Evolutionary conservation across 352 stramenopile genomes (phyloP).

Genomic region (Vaucheria bursata): DNA sequence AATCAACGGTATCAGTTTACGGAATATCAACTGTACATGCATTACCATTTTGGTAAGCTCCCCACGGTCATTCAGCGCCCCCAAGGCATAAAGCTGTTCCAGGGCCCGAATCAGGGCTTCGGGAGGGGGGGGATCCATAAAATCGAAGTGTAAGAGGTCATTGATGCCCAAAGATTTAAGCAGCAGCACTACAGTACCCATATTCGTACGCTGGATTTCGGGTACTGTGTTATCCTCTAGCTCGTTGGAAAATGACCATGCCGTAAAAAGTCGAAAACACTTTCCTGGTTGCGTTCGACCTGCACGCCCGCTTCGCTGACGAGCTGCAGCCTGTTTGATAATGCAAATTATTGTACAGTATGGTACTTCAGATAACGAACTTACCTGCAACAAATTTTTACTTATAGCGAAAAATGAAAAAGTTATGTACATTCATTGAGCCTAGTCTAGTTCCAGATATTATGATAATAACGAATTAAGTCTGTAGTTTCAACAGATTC

Average conservation of each 20-base stretch:
- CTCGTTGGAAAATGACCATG: conserved; percentile 97
- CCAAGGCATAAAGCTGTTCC: conserved; percentile 90
- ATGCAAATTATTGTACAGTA: no score
- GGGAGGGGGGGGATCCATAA: conserved; percentile 96
- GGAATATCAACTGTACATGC: no score
- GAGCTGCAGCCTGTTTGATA: neutral
- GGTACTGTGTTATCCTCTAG: conserved; percentile 93
- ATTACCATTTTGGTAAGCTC: conserved; percentile 86
- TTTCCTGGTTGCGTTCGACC: conserved; percentile 90
- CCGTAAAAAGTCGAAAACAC: conserved; percentile 94
- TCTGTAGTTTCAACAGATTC: no score
- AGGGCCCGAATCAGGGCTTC: no score
- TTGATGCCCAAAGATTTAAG: conserved; percentile 99
- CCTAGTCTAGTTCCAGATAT: no score
- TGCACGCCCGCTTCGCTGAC: conserved; percentile 63
- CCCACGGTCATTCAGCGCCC: conserved; percentile 94
- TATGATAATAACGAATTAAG: no score
- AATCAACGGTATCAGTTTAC: no score
- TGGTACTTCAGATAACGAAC: no score
- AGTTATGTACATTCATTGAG: no score
- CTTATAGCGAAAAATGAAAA: no score
- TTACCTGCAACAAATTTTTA: no score
- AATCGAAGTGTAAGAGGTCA: conserved; percentile 98
- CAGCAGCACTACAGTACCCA: conserved; percentile 93
- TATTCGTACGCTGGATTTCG: conserved; percentile 94